Evolutionary conservation across 2,329 filamentous ascomycete genomes (phyloP).

Genomic region (Fusarium pseudonygamai): DNA sequence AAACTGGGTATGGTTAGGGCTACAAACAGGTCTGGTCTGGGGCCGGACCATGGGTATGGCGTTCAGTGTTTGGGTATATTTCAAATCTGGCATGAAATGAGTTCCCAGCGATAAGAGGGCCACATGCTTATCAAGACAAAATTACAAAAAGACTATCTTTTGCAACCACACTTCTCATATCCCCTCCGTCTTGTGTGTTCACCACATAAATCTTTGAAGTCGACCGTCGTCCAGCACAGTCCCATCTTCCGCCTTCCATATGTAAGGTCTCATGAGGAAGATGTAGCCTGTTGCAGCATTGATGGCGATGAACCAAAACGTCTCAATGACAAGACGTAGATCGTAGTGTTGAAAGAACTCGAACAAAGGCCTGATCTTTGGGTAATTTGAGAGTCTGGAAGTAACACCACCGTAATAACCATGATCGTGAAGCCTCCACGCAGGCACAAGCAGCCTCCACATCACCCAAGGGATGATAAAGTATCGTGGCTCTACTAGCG

Average conservation of each 20-base stretch:
- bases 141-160: constrained; percentile 36
- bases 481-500: constrained; percentile 93
- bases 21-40: constrained; percentile 1
- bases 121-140: constrained; percentile 21
- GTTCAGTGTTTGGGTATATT: constrained; percentile 26
- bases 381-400: neutral
- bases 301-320: constrained; percentile 72
- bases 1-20: constrained; percentile 23
- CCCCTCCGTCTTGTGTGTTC: neutral
- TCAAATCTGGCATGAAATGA: constrained; percentile 4
- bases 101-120: constrained; percentile 12
- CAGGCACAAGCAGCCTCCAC: constrained; percentile 83
- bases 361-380: neutral
- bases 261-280: constrained; percentile 74
- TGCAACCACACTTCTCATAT: neutral
- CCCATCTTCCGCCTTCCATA: constrained; percentile 68
- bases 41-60: constrained; percentile 21
- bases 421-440: constrained; percentile 48
- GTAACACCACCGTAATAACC: neutral
- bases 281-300: constrained; percentile 75
- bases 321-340: constrained; percentile 67
- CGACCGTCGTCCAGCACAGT: constrained; percentile 62
- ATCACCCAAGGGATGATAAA: constrained; percentile 96
- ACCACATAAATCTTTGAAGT: constrained; percentile 87
- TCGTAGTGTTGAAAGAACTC: constrained; percentile 47